Evolutionary conservation across 768 basidiomycete genomes (phyloP), one percentile per base, ranked within the genome.

Genomic region (Trametes maxima): DNA sequence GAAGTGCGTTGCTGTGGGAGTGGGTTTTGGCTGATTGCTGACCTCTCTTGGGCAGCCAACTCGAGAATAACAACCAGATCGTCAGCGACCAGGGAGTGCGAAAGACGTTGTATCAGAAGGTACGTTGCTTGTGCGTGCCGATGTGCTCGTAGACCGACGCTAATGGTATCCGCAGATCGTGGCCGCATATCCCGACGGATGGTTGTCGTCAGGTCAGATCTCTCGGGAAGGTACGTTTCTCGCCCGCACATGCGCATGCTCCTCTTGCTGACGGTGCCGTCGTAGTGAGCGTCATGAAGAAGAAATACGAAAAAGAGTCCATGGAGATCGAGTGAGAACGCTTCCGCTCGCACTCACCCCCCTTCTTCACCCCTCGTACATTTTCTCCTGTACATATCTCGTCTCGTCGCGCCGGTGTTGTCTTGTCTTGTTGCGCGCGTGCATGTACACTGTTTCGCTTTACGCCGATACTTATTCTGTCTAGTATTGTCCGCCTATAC

Each of bases 151-250:
- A 33, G 48, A 42, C 39, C 59, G 25, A n/a, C 12, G 21, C n/a
- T 14, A 21, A 47, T 8, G 28, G 24, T 49, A 35, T 19, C n/a
- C n/a, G 7, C 36, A 87, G 86, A 92, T 94, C 59, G 88, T 93
- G 0, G 82, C 80, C n/a, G 85, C 85, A 1, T 94, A 91, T 73
- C 92, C 92, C 0, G 79, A 86, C 0, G 90, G 90, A 13, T 94
- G 92, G 92, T 85, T 94, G 77, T 85, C 87, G 28, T 91, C 90
- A 2, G 89, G 91, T 3, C 89, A 92, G 72, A 90, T 94, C 61
- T 92, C 90, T 36, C 81, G 92, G 68, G 92, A 94, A 79, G 89
- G 91, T 92, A 52, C 37, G 87, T 73, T 3, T n/a, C 10, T 19
- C n/a, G 5, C 21, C 43, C 21, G 19, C 14, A 16, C 39, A 22